Evolutionary conservation across 108 stramenopile species (phyloP).

Genomic region (Stephanodiscus triporus): DNA sequence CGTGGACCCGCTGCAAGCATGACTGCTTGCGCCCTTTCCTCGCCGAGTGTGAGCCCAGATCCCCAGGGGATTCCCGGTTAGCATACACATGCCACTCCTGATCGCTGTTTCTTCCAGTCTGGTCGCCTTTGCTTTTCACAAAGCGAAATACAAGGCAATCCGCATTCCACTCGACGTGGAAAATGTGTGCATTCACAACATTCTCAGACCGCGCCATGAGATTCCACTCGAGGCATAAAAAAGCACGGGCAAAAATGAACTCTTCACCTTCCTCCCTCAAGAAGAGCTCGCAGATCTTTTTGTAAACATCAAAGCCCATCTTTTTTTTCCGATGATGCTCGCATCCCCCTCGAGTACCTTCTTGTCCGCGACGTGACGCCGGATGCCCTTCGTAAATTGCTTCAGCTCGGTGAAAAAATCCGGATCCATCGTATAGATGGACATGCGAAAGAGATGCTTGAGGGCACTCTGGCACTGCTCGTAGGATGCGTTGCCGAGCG

Average conservation of each 20-base stretch:
- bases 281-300: not conserved
- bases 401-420: too few species aligned
- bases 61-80: slow-evolving; percentile 7
- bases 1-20: slow-evolving; percentile 4
- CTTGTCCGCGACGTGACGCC: too few species aligned
- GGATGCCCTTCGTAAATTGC: too few species aligned
- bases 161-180: not conserved
- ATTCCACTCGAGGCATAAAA: slow-evolving; percentile 11
- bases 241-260: slow-evolving; percentile 13
- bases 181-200: slow-evolving; percentile 9
- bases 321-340: too few species aligned
- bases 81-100: slow-evolving; percentile 15
- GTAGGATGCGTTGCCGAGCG: not conserved
- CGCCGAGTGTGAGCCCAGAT: slow-evolving; percentile 11
- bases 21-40: slow-evolving; percentile 7
- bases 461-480: not conserved
- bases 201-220: slow-evolving; percentile 9
- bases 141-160: slow-evolving; percentile 7
- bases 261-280: not conserved
- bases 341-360: too few species aligned
- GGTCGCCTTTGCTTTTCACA: slow-evolving; percentile 12
- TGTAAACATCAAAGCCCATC: slow-evolving; percentile 3
- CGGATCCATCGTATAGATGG: too few species aligned
- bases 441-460: not conserved
- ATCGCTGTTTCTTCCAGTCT: not conserved